Conservation (phyloP, 1,284 basidiomycete genomes). For the Filobasidium uniguttulatum region DNA sequence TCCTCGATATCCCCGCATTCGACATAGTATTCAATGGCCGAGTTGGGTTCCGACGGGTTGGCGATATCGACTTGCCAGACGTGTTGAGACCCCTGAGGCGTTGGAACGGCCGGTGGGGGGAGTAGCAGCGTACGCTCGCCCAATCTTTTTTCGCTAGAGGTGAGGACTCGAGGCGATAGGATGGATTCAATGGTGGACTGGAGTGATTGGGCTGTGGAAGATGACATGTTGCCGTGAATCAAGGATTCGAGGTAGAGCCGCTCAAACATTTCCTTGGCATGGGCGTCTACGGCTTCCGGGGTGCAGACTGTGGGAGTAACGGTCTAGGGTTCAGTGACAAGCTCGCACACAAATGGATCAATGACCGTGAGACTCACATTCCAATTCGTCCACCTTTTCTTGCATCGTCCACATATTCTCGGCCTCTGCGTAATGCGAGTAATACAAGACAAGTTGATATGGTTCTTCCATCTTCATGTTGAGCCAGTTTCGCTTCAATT, state of each 20-base stretch:
- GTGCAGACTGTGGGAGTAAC: slow-evolving; percentile 46
- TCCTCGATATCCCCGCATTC: slow-evolving; percentile 48
- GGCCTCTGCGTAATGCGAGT: slow-evolving; percentile 54
- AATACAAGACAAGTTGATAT: slow-evolving; percentile 68
- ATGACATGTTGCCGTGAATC: slow-evolving; percentile 74
- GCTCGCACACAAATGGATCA: no score
- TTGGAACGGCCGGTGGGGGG: slow-evolving; percentile 31
- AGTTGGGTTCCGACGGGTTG: slow-evolving; percentile 80
- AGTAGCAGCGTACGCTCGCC: slow-evolving; percentile 53
- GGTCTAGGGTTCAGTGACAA: no score
- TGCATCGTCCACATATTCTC: slow-evolving; percentile 63
- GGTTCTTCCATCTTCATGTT: slow-evolving; percentile 82
- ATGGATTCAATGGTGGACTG: slow-evolving; percentile 59
- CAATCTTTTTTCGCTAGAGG: slow-evolving; percentile 45
- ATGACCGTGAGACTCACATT: slow-evolving; percentile 43
- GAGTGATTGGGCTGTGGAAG: slow-evolving; percentile 59
- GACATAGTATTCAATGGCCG: slow-evolving; percentile 62
- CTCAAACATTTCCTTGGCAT: slow-evolving; percentile 52
- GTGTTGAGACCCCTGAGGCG: slow-evolving; percentile 51
- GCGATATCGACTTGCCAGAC: slow-evolving; percentile 58
- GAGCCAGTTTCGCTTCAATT: slow-evolving; percentile 58
- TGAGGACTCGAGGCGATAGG: slow-evolving; percentile 47
- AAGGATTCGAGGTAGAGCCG: slow-evolving; percentile 62
- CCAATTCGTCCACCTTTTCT: slow-evolving; percentile 66
- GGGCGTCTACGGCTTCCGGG: slow-evolving; percentile 55